Percentiles rank a stretch among this genome's conserved stretches.
Evolutionary conservation across 129 eudicot species (phyloP).

Genomic region (Arctium lappa): DNA sequence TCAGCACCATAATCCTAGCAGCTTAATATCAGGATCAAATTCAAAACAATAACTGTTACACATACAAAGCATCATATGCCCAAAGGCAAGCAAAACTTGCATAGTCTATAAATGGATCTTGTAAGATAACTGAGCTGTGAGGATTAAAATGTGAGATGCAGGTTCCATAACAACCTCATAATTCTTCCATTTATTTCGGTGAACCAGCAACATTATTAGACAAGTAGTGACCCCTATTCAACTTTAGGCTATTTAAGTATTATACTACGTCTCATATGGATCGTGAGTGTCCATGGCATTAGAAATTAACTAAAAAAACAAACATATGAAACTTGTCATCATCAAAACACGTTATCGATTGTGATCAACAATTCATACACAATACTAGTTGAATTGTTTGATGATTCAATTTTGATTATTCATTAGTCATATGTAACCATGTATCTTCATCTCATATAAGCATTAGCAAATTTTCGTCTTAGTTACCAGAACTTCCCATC

Average conservation of each 20-base stretch:
- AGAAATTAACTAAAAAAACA: neutral
- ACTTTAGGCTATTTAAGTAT: neutral
- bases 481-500: neutral
- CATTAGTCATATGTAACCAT: neutral
- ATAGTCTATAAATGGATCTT: neutral
- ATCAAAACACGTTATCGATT: neutral
- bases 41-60: neutral
- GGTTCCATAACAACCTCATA: neutral
- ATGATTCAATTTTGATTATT: neutral
- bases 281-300: neutral
- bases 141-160: neutral
- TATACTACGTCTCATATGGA: neutral
- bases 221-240: neutral
- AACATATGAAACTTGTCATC: neutral
- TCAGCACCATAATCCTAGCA: neutral
- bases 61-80: neutral
- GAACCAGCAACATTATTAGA: neutral
- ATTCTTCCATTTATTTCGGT: neutral
- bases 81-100: neutral
- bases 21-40: neutral
- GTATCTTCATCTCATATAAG: neutral
- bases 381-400: neutral
- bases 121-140: neutral
- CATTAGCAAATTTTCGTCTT: neutral
- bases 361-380: neutral